phyloP scores from a whole-genome alignment of 331 rosid genomes.

The Acacia pycnantha region DNA sequence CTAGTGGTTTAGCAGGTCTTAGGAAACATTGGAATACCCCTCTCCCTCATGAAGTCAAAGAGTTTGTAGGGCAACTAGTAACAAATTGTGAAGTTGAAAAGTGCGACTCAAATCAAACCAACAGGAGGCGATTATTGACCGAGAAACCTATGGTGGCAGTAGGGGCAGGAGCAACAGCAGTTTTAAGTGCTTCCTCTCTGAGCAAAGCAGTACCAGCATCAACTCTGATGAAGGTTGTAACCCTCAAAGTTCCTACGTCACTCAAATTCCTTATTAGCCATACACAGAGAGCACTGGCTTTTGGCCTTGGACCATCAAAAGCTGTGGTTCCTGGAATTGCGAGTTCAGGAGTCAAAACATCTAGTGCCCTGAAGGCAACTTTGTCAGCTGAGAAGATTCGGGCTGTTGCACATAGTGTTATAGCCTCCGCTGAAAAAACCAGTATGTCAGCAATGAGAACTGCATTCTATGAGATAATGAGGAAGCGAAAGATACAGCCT shows the following conservation, averaged over 20 bases:
- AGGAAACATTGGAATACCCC: slow-evolving; percentile 77
- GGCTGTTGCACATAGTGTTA: slow-evolving; percentile 58
- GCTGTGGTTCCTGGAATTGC: slow-evolving; percentile 52
- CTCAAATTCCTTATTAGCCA: slow-evolving; percentile 57
- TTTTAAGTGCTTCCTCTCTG: slow-evolving; percentile 75
- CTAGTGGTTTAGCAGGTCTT: slow-evolving; percentile 62
- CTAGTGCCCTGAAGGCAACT: slow-evolving; percentile 59
- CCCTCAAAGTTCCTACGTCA: slow-evolving; percentile 64
- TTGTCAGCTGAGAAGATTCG: slow-evolving; percentile 78
- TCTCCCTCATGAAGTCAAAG: slow-evolving; percentile 59
- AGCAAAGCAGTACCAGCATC: slow-evolving; percentile 73
- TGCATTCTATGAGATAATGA: slow-evolving; percentile 82
- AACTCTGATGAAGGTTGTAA: slow-evolving; percentile 54
- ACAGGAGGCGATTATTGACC: slow-evolving; percentile 48
- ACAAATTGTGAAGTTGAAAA: slow-evolving; percentile 43
- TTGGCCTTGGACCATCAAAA: slow-evolving; percentile 63
- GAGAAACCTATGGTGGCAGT: slow-evolving; percentile 74
- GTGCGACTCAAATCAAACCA: slow-evolving; percentile 34
- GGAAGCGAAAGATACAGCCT: slow-evolving; percentile 53
- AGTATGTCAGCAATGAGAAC: slow-evolving; percentile 82
- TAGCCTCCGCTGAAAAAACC: slow-evolving; percentile 75
- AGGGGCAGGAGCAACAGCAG: slow-evolving; percentile 86
- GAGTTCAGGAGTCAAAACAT: slow-evolving; percentile 59
- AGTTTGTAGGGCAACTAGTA: slow-evolving; percentile 51
- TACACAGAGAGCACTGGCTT: slow-evolving; percentile 48